Evolutionary conservation across 495 filamentous ascomycete species (phyloP), one percentile per base, ranked within the genome.

Genomic region (Filosporella fistucella): DNA sequence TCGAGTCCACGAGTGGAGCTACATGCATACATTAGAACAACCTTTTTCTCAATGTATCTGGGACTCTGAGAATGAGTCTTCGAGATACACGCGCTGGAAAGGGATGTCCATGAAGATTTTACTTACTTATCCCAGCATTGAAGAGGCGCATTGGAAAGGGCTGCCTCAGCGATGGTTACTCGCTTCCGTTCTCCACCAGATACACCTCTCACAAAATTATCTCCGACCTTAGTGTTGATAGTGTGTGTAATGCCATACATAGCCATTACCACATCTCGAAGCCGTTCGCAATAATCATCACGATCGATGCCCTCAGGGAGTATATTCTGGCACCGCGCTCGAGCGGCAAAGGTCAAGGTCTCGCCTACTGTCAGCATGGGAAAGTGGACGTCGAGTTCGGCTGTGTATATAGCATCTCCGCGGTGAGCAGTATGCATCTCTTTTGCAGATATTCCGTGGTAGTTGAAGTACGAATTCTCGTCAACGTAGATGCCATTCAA

Each of bases 101-200:
- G n/a, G n/a, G n/a, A n/a, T n/a, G n/a, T n/a, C n/a, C n/a, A n/a
- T n/a, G n/a, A n/a, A n/a, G n/a, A n/a, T n/a, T n/a, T n/a, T n/a
- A n/a, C n/a, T n/a, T n/a, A n/a, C n/a, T 74, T 74, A 12, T 47
- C 32, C 32, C 33, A 28, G 24, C 78, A 81, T 26, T 72, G 64
- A 14, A 69, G 59, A 29, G 78, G 76, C 48, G 86, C 88, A 33
- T 82, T 76, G 14, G 9, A 20, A 3, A 38, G 16, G 20, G 35
- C 13, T 13, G 72, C 71, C 52, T 91, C 88, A 2, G 85, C 81
- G 55, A 91, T 89, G 60, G 78, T 86, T 36, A 89, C 84, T 47
- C 88, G 80, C 67, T 89, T 90, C 9, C 87, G 63, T 62, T 93
- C 88, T 42, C 88, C 88, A 40, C 88, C 88, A n/a, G 79, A 85